Base-by-base conservation (phyloP, 495 filamentous ascomycete genomes). In the Tuber melanosporum region DNA sequence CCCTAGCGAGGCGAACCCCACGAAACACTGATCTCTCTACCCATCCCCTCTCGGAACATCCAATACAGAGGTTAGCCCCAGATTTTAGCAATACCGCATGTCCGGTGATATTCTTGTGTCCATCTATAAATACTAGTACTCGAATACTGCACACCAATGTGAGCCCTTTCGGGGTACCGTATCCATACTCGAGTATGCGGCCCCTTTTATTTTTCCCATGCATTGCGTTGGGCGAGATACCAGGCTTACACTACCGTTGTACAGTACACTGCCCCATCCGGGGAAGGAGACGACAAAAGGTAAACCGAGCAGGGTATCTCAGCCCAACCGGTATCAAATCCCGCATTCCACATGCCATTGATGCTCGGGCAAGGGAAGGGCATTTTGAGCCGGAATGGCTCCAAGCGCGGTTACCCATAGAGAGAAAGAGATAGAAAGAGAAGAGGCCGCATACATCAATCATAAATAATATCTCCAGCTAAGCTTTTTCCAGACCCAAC, bases 301-400 rank as follows among this genome's bases (percentile, higher is more conserved):
- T 7, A 26, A 36, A 36, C 26, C 32, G 14, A 32, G 26, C 26
- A 66, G 57, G 57, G 57, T 66, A 36, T 66, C 57, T 32, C 57
- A 66, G 26, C 32, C 57, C 57, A 66, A 14, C 57, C 57, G 36
- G 26, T 66, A 66, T 66, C 57, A 66, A 66, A 66, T 66, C 57
- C 57, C 57, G 57, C 57, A 66, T 36, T 14, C 57, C 57, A 36
- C 57, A 66, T 36, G 26, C 57, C 12, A 66, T 36, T 7, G 57
- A 36, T 36, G 14, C 17, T 66, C 3, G 26, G 12, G 57, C 26
- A 66, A 32, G 26, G 14, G n/a, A 32, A 32, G 57, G 15, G 17
- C 26, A 66, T 66, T 66, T 32, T 66, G 57, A 66, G 57, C 57
- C 17, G 26, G 26, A 66, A 66, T 36, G 26, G 57, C 32, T 62